A percentile compares a stretch with the other conserved stretches of the same genome.
phyloP scores from a whole-genome alignment of 352 stramenopile species.

The Poterioochromonas sp. region DNA sequence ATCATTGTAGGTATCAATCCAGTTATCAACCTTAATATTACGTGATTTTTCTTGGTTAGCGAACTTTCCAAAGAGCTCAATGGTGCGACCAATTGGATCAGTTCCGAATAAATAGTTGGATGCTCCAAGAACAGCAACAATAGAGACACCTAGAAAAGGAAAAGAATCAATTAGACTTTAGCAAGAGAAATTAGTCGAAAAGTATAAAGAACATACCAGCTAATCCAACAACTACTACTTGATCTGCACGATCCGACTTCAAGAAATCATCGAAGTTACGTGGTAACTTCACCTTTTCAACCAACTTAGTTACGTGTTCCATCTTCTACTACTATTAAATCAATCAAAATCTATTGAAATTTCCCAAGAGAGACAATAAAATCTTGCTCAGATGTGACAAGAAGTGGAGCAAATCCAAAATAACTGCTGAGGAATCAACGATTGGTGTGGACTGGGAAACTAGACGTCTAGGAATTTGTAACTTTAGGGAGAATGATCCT shows the following conservation, averaged over 20 bases:
- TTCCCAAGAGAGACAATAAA: no score
- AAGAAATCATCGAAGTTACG: neutral
- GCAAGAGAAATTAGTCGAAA: neutral
- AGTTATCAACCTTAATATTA: constrained; percentile 47
- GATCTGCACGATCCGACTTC: neutral
- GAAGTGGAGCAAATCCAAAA: no score
- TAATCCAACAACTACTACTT: neutral
- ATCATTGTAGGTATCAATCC: constrained; percentile 57
- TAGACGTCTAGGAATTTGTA: no score
- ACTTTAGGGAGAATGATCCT: no score
- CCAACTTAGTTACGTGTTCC: neutral
- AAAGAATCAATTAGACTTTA: neutral
- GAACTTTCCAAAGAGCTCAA: constrained; percentile 7
- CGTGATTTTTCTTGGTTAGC: constrained; percentile 41
- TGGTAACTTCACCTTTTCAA: constrained; percentile 8
- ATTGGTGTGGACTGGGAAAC: no score
- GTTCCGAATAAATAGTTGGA: constrained; percentile 22
- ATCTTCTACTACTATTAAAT: neutral
- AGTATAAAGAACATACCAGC: neutral
- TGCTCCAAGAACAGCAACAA: neutral
- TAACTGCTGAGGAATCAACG: no score
- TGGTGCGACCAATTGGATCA: constrained; percentile 25
- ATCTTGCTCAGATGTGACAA: no score
- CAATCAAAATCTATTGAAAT: neutral
- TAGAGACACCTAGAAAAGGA: neutral